Base-by-base conservation (phyloP, 352 stramenopile genomes). In the Phytophthora quininea region DNA sequence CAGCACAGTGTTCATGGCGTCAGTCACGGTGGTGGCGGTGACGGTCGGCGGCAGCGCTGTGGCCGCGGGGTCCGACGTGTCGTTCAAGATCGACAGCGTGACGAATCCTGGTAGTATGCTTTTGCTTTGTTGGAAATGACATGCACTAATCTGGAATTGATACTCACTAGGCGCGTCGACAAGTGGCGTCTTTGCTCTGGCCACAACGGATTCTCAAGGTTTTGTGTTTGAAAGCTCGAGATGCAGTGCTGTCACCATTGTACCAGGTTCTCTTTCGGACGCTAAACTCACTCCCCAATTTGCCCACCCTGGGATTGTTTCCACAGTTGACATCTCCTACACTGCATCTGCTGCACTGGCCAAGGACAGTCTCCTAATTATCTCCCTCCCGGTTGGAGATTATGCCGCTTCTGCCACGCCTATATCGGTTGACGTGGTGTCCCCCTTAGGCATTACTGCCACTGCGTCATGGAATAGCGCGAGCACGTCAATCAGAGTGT, bases 301-400 rank as follows among this genome's bases (percentile, higher is more conserved):
- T 7, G 52, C 80, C 3, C 77, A 89, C 24, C 80, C 80, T 32
- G 83, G 79, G 3, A 80, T 90, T 24, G 57, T 54, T 35, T 85
- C 80, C 8, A 60, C 59, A 14, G 71, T 82, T 31, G 61, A 74
- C 27, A 58, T 91, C 12, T 75, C 71, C 0, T 90, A 90, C 50
- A 83, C 74, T 12, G 75, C 79, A 2, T 82, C 83, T 15, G 81
- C 80, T 3, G 73, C 70, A 0, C 67, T 91, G 1, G 58, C 63
- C 0, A 51, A 71, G 29, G 55, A 79, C n/a, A 82, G 74, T 24
- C 62, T 77, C 15, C 40, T 90, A 2, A 69, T 73, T 15, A 52
- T 91, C 11, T 58, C 76, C 27, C 51, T 91, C 11, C 67, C 80
- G 10, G 10, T 19, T 1, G 58, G 58, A 35, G 80, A 91, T 8